Evolutionary conservation across 805 yeast genomes (phyloP), one percentile per base, ranked within the genome.

Genomic region (Metschnikowia drakensbergensis): DNA sequence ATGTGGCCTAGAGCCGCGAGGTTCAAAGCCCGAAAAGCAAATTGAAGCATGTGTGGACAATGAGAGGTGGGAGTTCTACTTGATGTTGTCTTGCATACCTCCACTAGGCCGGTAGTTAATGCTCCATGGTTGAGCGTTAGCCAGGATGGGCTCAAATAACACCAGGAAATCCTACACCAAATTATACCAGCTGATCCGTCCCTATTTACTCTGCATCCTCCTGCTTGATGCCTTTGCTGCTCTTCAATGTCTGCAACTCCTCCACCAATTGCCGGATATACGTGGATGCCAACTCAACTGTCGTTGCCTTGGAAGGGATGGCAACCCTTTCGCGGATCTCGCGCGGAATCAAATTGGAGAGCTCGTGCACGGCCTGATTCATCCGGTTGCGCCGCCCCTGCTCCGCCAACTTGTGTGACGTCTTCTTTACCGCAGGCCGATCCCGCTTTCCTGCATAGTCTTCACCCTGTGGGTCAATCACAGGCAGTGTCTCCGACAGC

Each of bases 331-430:
- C 84, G 48, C 76, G 80, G 58, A 81, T 69, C 25, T 65, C 64
- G 5, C 82, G 79, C 0, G 96, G 95, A 23, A 92, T 76, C 52
- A 89, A 67, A 7, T 72, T 58, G 6, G 84, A 83, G 50, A 92
- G 71, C 37, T 88, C 96, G 38, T 81, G 81, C 29, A 92, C 82
- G 0, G 97, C 98, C 48, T 74, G 69, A 64, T 94, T 94, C 84
- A 92, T 86, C 53, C 99, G 75, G 64, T 92, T 91, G 58, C 99
- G 79, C 46, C 99, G 77, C 11, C 96, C 98, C 66, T 94, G 97
- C 67, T 92, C 99, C 0, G 99, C 98, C 11, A 88, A 76, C 63
- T 92, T 91, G 66, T 92, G 99, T 37, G 81, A 80, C 2, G 85
- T 80, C 58, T 84, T 83, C 62, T 86, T 84, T 6, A 34, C 45